Evolutionary conservation across 2,329 filamentous ascomycete genomes (phyloP), one percentile per base, ranked within the genome.

Genomic region (Xylaria sp.): DNA sequence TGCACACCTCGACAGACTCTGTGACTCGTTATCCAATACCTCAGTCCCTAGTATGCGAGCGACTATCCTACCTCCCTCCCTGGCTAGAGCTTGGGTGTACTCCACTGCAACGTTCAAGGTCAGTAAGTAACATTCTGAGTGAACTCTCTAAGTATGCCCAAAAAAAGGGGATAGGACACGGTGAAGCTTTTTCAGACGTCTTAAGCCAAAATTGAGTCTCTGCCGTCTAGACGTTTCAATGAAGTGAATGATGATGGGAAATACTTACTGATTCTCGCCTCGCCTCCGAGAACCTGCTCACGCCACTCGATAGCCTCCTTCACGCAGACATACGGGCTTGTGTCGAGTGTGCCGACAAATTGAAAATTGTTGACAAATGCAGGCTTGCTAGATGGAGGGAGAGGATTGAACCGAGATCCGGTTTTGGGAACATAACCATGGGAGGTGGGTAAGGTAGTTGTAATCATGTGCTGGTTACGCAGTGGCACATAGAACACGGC

Each of bases 401-500:
- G 76, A n/a, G 85, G 83, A 39, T 81, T 81, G 41, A 73, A 75
- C 9, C 81, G 76, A 13, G 74, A 76, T 2, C 70, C 68, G 2
- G 69, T 65, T 31, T 75, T 77, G 0, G 92, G 85, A 0, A 87
- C 77, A 79, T 93, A 97, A 0, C 93, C 92, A 78, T 94, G 92
- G 48, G 91, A 94, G 0, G 94, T 97, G 0, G 94, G 92, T 37
- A 97, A 79, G 0, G 93, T 91, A 1, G 90, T 90, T 15, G 89
- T 87, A 51, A 98, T 89, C 52, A 97, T 80, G 58, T 84, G 82
- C 79, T 98, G 95, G 79, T 97, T 94, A 25, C 91, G 86, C 20
- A 84, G 69, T 0, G 94, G 92, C 0, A 96, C 92, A 80, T 97
- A 92, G 72, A 98, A 88, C 3, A 96, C 83, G 2, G 94, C 94